Base-by-base conservation (phyloP, 345 rosid species). In the Brassica rapa region DNA sequence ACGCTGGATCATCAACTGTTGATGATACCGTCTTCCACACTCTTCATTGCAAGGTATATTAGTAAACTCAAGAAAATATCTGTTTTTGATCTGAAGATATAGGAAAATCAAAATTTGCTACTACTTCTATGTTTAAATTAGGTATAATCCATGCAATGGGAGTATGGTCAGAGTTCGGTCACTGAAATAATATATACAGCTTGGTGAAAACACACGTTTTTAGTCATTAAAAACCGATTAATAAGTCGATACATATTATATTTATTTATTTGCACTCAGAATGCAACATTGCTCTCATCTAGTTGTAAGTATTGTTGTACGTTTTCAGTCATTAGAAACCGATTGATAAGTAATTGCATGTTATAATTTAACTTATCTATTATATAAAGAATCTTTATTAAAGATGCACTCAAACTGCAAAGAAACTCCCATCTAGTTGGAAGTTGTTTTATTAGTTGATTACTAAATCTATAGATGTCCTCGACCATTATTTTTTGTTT, bases 1-100 rank as follows among this genome's bases (percentile, higher is more conserved):
- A 75, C 65, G 72, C 83, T 80, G 80, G 80, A 23, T 80, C 46
- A 33, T 80, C 83, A 25, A 57, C 27, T 25, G 83, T 65, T 59
- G 77, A 80, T 24, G 80, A 75, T 75, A 27, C 73, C 3, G 35
- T 75, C 59, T 75, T 75, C 55, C 83, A 80, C 29, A 80, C 83
- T 46, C 77, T 80, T 75, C 83, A 80, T 24, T 80, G 80, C 77
- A 75, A 75, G 83, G 83, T 80, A 75, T 62, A 5, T 1, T 39
- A 8, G 12, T 56, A 21, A 39, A 6, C 70, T 1, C 23, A 46
- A 56, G 10, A 41, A 25, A 2, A 25, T 5, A 5, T 49, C 3
- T 53, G 23, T 21, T 19, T 7, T 39, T 41, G 0, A 46, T 27
- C 14, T 61, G 1, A 14, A 29, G 12, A 49, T 33, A 24, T 23